Conservation (phyloP, 495 filamentous ascomycete species). For the Neurospora sp. region DNA sequence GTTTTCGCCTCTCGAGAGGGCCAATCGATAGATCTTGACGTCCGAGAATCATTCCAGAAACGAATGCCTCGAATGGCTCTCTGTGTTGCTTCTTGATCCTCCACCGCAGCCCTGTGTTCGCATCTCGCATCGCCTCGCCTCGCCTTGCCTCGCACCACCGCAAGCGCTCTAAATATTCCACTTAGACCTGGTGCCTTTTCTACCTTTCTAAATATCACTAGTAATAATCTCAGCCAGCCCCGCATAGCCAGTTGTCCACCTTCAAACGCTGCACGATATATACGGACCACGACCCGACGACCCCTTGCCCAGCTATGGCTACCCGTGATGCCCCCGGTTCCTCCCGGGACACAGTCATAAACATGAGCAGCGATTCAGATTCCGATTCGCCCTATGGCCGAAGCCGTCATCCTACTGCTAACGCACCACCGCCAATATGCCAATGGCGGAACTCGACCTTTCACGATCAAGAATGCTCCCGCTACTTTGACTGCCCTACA, state of each 20-base stretch:
- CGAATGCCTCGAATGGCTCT: background rate
- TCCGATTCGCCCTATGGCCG: slow-evolving; percentile 1
- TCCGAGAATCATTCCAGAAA: background rate
- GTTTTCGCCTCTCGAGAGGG: background rate
- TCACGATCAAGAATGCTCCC: slow-evolving; percentile 31
- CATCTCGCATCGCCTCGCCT: background rate
- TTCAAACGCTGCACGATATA: background rate
- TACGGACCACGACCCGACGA: background rate
- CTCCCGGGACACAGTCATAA: background rate
- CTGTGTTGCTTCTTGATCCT: background rate
- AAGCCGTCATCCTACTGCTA: background rate
- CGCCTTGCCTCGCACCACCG: background rate
- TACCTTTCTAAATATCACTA: background rate
- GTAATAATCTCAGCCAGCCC: background rate
- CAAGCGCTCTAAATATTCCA: background rate
- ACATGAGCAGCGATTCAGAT: slow-evolving; percentile 7
- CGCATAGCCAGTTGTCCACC: background rate
- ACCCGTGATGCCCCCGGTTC: slow-evolving; percentile 8
- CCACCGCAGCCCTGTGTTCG: background rate
- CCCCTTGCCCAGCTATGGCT: slow-evolving; percentile 12
- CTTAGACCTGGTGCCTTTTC: background rate
- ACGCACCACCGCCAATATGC: slow-evolving; percentile 10
- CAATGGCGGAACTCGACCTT: slow-evolving; percentile 23
- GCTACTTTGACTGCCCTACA: slow-evolving; percentile 34
- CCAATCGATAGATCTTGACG: background rate